phyloP scores from a whole-genome alignment of 108 stramenopile genomes.

The Skeletonema potamos region DNA sequence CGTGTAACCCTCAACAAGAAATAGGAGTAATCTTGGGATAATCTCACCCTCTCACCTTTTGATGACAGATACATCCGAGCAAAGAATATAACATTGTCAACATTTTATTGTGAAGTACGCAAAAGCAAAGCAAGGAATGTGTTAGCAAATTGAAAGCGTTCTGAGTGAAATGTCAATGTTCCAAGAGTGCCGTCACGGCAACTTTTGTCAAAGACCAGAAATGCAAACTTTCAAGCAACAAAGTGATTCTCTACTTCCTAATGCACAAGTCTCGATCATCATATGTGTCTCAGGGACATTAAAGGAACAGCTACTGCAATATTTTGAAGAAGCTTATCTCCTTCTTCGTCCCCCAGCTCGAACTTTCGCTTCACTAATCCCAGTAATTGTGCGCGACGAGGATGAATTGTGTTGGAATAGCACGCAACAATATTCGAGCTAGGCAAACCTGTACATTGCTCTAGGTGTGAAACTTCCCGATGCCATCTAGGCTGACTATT shows the following conservation, averaged over 20 bases:
- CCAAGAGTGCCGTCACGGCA: not conserved
- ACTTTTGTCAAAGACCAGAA: conserved; percentile 23
- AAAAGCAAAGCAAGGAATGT: conserved; percentile 10
- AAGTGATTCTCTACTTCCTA: not conserved
- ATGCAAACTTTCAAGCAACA: not conserved
- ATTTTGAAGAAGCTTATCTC: conserved; percentile 16
- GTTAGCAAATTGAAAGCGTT: conserved; percentile 22
- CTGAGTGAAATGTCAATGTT: conserved; percentile 29
- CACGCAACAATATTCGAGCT: conserved; percentile 23
- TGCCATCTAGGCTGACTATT: conserved; percentile 36
- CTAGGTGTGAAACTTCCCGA: conserved; percentile 33
- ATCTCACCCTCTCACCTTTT: not conserved
- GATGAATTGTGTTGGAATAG: conserved; percentile 30
- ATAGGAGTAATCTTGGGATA: not conserved
- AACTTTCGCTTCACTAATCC: conserved; percentile 8
- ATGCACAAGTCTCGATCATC: not conserved
- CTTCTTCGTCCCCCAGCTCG: conserved; percentile 1
- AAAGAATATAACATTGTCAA: too few species aligned
- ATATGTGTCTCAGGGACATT: conserved; percentile 18
- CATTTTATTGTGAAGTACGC: not conserved
- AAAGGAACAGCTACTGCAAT: conserved; percentile 27
- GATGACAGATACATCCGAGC: not conserved
- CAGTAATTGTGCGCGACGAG: conserved; percentile 30
- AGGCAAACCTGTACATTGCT: conserved; percentile 25
- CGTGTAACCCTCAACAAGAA: not conserved